Evolutionary conservation across 129 eudicot species (phyloP).

Genomic region (Arctium minus): DNA sequence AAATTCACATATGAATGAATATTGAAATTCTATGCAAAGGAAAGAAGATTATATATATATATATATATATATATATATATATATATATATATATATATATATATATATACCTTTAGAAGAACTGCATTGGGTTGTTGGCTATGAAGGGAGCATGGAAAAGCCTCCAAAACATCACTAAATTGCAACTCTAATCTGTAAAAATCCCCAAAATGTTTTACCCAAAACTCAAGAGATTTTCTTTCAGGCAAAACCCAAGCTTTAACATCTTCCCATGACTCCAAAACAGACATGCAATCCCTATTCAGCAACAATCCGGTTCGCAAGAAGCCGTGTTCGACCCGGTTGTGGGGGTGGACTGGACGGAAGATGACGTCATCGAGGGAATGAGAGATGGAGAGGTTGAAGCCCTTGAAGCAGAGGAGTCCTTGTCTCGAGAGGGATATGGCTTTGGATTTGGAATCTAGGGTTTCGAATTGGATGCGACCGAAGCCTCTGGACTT

Average conservation of each 20-base stretch:
- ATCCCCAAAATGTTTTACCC: slow-evolving; percentile 40
- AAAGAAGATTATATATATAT: neutral
- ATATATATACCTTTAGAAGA: slow-evolving; percentile 59
- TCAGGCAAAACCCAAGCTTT: slow-evolving; percentile 77
- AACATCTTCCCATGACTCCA: slow-evolving; percentile 71
- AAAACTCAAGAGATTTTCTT: slow-evolving; percentile 51
- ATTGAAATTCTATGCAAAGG: neutral
- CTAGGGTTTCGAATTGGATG: slow-evolving; percentile 70
- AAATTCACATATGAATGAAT: slow-evolving; percentile 5
- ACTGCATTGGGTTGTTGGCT: slow-evolving; percentile 45
- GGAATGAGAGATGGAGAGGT: slow-evolving; percentile 46
- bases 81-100: neutral
- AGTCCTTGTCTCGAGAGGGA: slow-evolving; percentile 18
- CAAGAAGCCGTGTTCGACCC: slow-evolving; percentile 47
- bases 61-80: neutral
- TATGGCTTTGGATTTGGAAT: slow-evolving; percentile 40
- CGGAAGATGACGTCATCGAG: slow-evolving; percentile 59
- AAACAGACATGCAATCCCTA: slow-evolving; percentile 43
- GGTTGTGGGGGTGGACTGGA: slow-evolving; percentile 44
- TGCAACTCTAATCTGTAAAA: slow-evolving; percentile 66
- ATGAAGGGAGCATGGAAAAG: slow-evolving; percentile 42
- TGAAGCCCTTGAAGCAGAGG: slow-evolving; percentile 50
- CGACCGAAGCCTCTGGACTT: slow-evolving; percentile 80
- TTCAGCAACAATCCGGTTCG: slow-evolving; percentile 50
- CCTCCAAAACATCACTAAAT: slow-evolving; percentile 74